A percentile compares a stretch with the other conserved stretches of the same genome.
Evolutionary conservation across 2,329 filamentous ascomycete species (phyloP).

Genomic region (Verticillium isaacii): DNA sequence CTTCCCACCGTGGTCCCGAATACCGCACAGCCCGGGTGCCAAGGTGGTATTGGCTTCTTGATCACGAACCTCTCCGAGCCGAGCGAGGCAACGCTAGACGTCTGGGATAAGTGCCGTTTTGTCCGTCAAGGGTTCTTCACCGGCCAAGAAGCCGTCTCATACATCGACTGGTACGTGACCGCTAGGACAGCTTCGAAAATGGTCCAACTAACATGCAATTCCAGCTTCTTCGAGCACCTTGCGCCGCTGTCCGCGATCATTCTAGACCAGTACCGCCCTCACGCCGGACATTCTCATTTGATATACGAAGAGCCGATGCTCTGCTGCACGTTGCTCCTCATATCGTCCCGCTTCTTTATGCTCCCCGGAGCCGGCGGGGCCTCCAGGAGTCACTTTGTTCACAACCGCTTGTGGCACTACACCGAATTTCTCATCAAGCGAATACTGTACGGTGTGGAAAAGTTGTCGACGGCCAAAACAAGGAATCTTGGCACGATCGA

Average conservation of each 20-base stretch:
- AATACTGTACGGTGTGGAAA: constrained; percentile 15
- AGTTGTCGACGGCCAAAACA: constrained; percentile 15
- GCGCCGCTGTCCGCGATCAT: constrained; percentile 1
- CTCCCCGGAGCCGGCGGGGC: constrained; percentile 15
- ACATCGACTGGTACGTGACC: constrained; percentile 16
- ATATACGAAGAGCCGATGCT: constrained; percentile 15
- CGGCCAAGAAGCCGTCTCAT: constrained; percentile 19
- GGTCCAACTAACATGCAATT: no score
- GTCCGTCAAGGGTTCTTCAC: constrained; percentile 20
- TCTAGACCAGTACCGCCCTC: constrained; percentile 1
- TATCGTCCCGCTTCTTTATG: constrained; percentile 16
- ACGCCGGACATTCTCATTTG: constrained; percentile 9
- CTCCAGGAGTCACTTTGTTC: constrained; percentile 14
- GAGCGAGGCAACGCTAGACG: constrained; percentile 13
- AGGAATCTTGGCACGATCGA: constrained; percentile 15
- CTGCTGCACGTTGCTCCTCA: constrained; percentile 16
- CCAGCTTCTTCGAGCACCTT: constrained; percentile 7
- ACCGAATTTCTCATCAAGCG: constrained; percentile 16
- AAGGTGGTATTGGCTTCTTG: constrained; percentile 2
- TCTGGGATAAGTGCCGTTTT: constrained; percentile 19
- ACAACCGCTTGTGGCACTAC: constrained; percentile 15
- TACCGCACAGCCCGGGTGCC: not conserved
- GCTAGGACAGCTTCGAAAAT: no score
- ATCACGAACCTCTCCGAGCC: constrained; percentile 13
- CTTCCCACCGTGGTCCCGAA: constrained; percentile 1